Base-by-base conservation (phyloP, 2,329 filamentous ascomycete species). In the Colletotrichum kahawae region DNA sequence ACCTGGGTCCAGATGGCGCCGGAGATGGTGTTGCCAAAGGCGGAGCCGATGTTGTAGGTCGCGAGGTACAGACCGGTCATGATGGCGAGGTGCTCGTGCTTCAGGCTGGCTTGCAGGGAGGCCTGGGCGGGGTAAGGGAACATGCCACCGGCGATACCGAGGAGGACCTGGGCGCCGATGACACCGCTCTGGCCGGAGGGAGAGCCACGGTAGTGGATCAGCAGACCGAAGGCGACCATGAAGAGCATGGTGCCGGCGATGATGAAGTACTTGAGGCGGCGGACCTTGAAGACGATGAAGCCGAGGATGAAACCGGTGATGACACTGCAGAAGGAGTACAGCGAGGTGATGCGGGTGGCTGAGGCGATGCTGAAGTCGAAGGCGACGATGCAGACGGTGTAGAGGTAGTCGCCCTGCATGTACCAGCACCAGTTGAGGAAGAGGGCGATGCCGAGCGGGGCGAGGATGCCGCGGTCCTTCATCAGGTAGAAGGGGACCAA, bases 391-490 rank as follows among this genome's bases (percentile, higher is more conserved):
- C 93, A 87, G 2, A 93, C 88, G 0, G 92, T 92, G 83, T 89
- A 93, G 4, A 94, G 86, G 81, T 90, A 93, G 79, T 93, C 90
- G 27, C 89, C 90, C 81, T 93, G 92, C 82, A 93, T 86, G 75
- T 88, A 89, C 91, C 91, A 93, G 21, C 88, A 82, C 79, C 89
- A 90, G 83, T 90, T 91, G 79, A 91, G 85, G 78, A 89, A 82
- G 62, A 86, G 75, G 10, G 88, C 91, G 57, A 94, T 92, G 4
- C 89, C 90, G 34, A 93, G 82, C 6, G 92, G 88, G 7, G 87
- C 91, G 90, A 92, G 93, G 31, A 93, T 88, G n/a, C 87, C 87
- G 27, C 92, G 90, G 79, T 93, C 91, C 81, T 89, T 91, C 79
- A 93, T 86, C 3, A 92, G 84, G 70, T 84, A 71, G 82, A 93